Percentiles rank a stretch among this genome's conserved stretches.
Evolutionary conservation across 2,329 filamentous ascomycete species (phyloP).

Genomic region (Chrysosporium keratinophilum): DNA sequence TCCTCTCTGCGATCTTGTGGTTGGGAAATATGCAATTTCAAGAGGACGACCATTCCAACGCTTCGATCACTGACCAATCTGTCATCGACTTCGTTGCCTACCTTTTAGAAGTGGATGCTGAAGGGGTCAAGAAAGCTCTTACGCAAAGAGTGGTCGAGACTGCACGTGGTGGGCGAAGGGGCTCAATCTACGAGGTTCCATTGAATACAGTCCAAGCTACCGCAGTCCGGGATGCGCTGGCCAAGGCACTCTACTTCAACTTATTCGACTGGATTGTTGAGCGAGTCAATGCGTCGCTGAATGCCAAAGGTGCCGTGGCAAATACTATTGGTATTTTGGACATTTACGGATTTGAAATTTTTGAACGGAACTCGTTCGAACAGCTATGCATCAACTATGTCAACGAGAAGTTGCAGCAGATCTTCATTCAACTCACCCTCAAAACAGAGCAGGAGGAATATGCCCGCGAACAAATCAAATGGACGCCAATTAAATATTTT

Average conservation of each 20-base stretch:
- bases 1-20: slow-evolving; percentile 86
- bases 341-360: slow-evolving; percentile 99
- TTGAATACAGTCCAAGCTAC: slow-evolving; percentile 78
- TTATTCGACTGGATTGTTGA: slow-evolving; percentile 98
- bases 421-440: slow-evolving; percentile 94
- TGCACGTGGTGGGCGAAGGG: slow-evolving; percentile 53
- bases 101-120: slow-evolving; percentile 73
- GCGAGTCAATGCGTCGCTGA: slow-evolving; percentile 78
- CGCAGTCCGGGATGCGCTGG: slow-evolving; percentile 78
- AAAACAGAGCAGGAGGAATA: slow-evolving; percentile 98
- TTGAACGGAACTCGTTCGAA: slow-evolving; percentile 98
- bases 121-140: slow-evolving; percentile 72
- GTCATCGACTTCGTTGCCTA: slow-evolving; percentile 94
- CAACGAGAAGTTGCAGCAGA: slow-evolving; percentile 97
- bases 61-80: slow-evolving; percentile 74
- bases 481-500: slow-evolving; percentile 98
- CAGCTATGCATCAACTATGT: slow-evolving; percentile 99
- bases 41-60: slow-evolving; percentile 83
- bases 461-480: slow-evolving; percentile 87
- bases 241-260: slow-evolving; percentile 95
- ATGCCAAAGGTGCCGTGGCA: slow-evolving; percentile 61
- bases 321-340: slow-evolving; percentile 95
- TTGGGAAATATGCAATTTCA: slow-evolving; percentile 84
- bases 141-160: slow-evolving; percentile 78
- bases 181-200: slow-evolving; percentile 61